phyloP scores from a whole-genome alignment of 192 early-diverging fungal species.

The Dissophora ornata region DNA sequence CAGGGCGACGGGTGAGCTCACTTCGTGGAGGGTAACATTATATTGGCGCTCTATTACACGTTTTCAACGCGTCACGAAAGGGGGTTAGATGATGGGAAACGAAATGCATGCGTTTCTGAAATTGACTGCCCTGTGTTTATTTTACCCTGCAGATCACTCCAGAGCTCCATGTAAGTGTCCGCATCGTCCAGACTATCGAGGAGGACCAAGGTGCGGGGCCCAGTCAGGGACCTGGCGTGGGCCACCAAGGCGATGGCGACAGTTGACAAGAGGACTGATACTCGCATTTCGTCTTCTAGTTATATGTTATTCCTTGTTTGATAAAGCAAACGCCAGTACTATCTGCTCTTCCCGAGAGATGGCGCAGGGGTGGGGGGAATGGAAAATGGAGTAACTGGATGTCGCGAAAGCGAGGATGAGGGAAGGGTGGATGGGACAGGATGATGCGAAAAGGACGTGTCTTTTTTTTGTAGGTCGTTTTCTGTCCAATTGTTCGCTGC shows the following conservation, averaged over 20 bases:
- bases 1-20: slow-evolving; percentile 64
- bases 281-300: slow-evolving; percentile 38
- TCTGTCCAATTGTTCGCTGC: no score
- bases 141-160: slow-evolving; percentile 67
- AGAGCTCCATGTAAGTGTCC: slow-evolving; percentile 65
- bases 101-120: no score
- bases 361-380: no score
- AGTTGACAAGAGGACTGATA: slow-evolving; percentile 32
- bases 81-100: slow-evolving; percentile 9
- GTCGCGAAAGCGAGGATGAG: no score
- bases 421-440: background rate
- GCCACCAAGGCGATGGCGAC: slow-evolving; percentile 48
- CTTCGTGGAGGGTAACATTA: slow-evolving; percentile 66
- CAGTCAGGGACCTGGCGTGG: slow-evolving; percentile 72
- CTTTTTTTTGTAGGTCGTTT: background rate
- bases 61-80: background rate
- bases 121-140: no score
- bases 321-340: background rate
- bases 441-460: slow-evolving; percentile 12
- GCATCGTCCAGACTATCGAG: slow-evolving; percentile 66
- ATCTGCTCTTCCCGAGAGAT: background rate
- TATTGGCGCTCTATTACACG: slow-evolving; percentile 74
- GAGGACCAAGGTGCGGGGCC: slow-evolving; percentile 74
- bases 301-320: background rate
- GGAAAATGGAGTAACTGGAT: no score